Conservation (phyloP, 495 filamentous ascomycete species). For the Penicillium bovifimosum region DNA sequence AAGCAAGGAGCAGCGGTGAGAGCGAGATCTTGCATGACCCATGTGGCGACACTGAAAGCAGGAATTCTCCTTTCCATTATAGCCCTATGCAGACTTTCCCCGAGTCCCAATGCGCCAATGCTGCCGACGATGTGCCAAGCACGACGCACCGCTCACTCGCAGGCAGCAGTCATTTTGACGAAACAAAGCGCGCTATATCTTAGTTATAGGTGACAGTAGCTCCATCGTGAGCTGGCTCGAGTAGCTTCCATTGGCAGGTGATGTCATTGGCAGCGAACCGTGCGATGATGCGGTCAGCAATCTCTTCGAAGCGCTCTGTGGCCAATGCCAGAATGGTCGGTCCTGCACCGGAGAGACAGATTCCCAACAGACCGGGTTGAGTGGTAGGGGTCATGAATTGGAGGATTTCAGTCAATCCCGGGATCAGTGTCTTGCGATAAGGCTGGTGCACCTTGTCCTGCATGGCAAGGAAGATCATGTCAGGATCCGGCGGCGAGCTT, state of each 20-base stretch:
- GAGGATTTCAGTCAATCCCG: conserved; percentile 85
- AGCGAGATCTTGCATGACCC: conserved; percentile 2
- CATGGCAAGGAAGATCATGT: conserved; percentile 93
- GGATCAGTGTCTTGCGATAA: conserved; percentile 82
- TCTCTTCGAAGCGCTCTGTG: conserved; percentile 77
- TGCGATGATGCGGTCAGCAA: conserved; percentile 68
- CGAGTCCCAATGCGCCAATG: not conserved
- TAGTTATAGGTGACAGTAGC: conserved; percentile 51
- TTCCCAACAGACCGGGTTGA: conserved; percentile 83
- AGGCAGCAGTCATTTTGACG: not conserved
- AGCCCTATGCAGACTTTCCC: not conserved
- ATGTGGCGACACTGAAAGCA: not conserved
- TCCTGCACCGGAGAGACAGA: conserved; percentile 88
- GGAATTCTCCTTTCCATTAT: not conserved
- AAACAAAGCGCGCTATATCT: conserved; percentile 1
- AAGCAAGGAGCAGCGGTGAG: conserved; percentile 4
- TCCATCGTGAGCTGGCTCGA: conserved; percentile 82
- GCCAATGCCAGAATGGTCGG: conserved; percentile 92
- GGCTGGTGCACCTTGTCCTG: conserved; percentile 96
- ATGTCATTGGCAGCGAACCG: conserved; percentile 65
- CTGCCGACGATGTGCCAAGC: not conserved
- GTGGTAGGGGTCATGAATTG: conserved; percentile 75
- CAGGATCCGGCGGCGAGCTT: conserved; percentile 80
- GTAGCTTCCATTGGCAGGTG: conserved; percentile 75
- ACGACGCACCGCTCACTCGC: not conserved